Evolutionary conservation across 1,284 basidiomycete species (phyloP), one percentile per base, ranked within the genome.

Genomic region (Moniliella sp.): DNA sequence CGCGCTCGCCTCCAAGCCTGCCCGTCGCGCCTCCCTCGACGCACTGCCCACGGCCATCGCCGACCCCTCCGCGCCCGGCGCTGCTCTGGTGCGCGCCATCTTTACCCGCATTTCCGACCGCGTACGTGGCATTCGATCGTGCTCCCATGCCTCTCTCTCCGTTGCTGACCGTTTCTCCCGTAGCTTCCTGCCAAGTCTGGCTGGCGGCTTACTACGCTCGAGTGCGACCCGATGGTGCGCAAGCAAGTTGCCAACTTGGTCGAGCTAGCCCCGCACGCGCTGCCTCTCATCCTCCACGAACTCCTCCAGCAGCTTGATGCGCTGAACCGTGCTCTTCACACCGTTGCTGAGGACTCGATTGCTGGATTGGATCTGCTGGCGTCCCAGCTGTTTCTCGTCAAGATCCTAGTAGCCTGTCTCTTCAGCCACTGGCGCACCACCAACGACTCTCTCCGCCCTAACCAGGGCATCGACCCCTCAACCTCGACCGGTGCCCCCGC

Each of bases 301-400:
- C 39, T 55, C 17, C 40, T 55, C 4, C 40, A 32, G 12, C 41
- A 40, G 7, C 36, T 55, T 18, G 51, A 55, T 14, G 25, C 36
- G 14, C 15, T 36, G 52, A n/a, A n/a, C 19, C 30, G 4, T 8
- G 15, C n/a, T n/a, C 16, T 12, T 28, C 11, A 13, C 17, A 10
- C 8, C 13, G 19, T 33, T n/a, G 12, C 15, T 8, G 51, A 52
- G 23, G 49, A 47, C 7, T 23, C 21, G 4, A 40, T 48, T 28
- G 32, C 44, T 12, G 37, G 36, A 30, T 35, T 51, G 17, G 43
- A 43, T 18, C 69, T 76, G 32, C 69, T 88, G 5, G 81, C 88
- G 52, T 88, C 83, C 0, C 80, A 88, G 57, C 67, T 91, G 1
- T 82, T 82, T 49, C 63, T 91, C 17, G 68, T 91, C 45, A 82